These are phyloP conservation scores for Lecanicillium sp. DNA, from an alignment of 2,329 filamentous ascomycete genomes.

Conservation along the genomic window DNA sequence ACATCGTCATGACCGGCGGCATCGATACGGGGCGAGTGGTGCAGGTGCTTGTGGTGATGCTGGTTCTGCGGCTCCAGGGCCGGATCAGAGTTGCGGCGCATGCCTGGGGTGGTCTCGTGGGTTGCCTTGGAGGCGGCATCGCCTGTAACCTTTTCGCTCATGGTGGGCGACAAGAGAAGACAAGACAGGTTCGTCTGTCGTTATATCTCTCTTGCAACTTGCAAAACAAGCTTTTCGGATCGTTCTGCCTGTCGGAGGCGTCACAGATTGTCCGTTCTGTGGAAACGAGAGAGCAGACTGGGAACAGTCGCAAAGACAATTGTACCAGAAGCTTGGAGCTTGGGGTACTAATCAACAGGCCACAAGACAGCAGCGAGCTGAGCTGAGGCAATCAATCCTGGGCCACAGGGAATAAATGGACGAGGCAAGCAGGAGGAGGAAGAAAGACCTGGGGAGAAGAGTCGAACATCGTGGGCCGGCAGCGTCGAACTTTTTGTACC, in stretches of 20 bases:
- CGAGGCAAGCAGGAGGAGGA: background rate
- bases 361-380: constrained; percentile 6
- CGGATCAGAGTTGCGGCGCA: constrained; percentile 22
- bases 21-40: constrained; percentile 30
- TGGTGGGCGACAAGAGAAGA: background rate
- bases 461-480: constrained; percentile 4
- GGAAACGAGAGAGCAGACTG: background rate
- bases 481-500: constrained; percentile 8
- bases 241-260: background rate
- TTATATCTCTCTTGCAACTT: background rate
- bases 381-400: constrained; percentile 1
- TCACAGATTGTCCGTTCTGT: background rate
- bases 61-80: constrained; percentile 30
- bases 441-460: constrained; percentile 5
- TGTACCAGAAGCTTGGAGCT: too few species aligned
- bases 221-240: background rate
- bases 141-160: constrained; percentile 1
- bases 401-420: background rate
- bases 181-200: background rate
- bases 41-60: constrained; percentile 34
- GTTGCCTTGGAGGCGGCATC: constrained; percentile 3
- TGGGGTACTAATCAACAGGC: constrained; percentile 1
- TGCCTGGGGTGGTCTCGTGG: constrained; percentile 7
- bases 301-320: too few species aligned
- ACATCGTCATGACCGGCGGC: constrained; percentile 28